Conservation (phyloP, 2,329 filamentous ascomycete genomes). For the Neurospora crassa region DNA sequence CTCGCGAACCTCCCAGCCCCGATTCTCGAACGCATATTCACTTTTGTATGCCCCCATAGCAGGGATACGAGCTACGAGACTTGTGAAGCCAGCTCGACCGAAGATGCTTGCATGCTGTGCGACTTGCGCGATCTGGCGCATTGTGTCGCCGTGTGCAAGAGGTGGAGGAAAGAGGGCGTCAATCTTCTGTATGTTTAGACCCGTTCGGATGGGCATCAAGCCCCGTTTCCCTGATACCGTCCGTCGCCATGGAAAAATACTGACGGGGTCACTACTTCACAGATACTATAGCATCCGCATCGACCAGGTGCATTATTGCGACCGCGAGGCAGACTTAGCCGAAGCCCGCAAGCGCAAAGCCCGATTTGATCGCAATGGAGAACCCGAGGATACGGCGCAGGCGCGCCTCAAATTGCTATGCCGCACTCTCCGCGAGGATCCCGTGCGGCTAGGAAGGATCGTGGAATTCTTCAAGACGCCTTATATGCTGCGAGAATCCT, state of each 20-base stretch:
- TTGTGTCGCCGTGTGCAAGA: slow-evolving; percentile 63
- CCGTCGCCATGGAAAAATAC: not conserved
- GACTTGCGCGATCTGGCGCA: slow-evolving; percentile 81
- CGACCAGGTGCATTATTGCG: slow-evolving; percentile 90
- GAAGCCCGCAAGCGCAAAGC: slow-evolving; percentile 68
- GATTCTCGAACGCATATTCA: slow-evolving; percentile 71
- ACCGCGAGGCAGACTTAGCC: slow-evolving; percentile 70
- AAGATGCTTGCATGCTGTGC: slow-evolving; percentile 85
- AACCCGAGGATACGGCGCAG: slow-evolving; percentile 70
- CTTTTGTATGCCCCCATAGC: slow-evolving; percentile 74
- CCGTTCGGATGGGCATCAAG: not conserved
- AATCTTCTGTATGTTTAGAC: slow-evolving; percentile 49
- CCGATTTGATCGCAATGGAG: slow-evolving; percentile 65
- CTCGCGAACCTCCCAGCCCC: slow-evolving; percentile 51
- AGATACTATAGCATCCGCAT: slow-evolving; percentile 88
- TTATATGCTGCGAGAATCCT: slow-evolving; percentile 89
- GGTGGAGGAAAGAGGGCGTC: slow-evolving; percentile 52
- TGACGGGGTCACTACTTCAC: not conserved
- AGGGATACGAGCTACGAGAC: slow-evolving; percentile 69
- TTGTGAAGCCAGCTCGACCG: slow-evolving; percentile 70
- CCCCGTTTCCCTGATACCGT: not conserved
- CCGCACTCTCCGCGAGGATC: slow-evolving; percentile 71
- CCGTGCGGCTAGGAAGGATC: slow-evolving; percentile 54
- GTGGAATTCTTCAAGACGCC: slow-evolving; percentile 80
- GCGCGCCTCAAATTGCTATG: slow-evolving; percentile 69